Conservation (phyloP, 2,329 filamentous ascomycete species). For the Nigrospora oryzae region DNA sequence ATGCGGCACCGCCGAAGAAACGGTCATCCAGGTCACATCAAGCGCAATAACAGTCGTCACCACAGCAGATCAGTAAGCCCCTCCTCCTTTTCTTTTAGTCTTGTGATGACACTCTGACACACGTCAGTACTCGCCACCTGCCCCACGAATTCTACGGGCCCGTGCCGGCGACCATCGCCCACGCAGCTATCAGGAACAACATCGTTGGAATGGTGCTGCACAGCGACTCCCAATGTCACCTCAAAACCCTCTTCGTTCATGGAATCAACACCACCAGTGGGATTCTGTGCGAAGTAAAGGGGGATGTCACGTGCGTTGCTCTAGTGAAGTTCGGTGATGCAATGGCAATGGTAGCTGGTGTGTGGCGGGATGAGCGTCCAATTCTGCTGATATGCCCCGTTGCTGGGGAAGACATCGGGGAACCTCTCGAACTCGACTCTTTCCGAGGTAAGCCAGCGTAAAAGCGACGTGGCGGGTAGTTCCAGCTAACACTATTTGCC, state of each 20-base stretch:
- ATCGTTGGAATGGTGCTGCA: constrained; percentile 34
- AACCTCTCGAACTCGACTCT: neutral
- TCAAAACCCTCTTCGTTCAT: constrained; percentile 30
- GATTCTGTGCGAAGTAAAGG: constrained; percentile 25
- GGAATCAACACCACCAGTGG: constrained; percentile 18
- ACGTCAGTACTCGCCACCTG: constrained; percentile 16
- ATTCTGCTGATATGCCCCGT: constrained; percentile 11
- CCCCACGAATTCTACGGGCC: constrained; percentile 23
- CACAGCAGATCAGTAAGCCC: constrained; percentile 25
- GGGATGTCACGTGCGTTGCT: constrained; percentile 41
- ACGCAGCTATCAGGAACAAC: constrained; percentile 31
- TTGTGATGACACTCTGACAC: neutral
- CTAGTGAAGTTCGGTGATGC: constrained; percentile 8
- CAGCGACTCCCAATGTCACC: constrained; percentile 21
- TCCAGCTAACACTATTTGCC: neutral
- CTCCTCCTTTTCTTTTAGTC: neutral
- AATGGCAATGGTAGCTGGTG: constrained; percentile 12
- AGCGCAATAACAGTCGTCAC: constrained; percentile 30
- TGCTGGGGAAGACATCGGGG: neutral
- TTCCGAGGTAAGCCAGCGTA: neutral
- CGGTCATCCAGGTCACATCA: constrained; percentile 47
- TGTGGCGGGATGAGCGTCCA: constrained; percentile 10
- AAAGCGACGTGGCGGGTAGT: neutral
- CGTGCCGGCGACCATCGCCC: constrained; percentile 22
- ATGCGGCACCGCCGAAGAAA: constrained; percentile 22